Evolutionary conservation across 192 early-diverging fungal species (phyloP), one percentile per base, ranked within the genome.

Genomic region (Chytriomyces confervae): DNA sequence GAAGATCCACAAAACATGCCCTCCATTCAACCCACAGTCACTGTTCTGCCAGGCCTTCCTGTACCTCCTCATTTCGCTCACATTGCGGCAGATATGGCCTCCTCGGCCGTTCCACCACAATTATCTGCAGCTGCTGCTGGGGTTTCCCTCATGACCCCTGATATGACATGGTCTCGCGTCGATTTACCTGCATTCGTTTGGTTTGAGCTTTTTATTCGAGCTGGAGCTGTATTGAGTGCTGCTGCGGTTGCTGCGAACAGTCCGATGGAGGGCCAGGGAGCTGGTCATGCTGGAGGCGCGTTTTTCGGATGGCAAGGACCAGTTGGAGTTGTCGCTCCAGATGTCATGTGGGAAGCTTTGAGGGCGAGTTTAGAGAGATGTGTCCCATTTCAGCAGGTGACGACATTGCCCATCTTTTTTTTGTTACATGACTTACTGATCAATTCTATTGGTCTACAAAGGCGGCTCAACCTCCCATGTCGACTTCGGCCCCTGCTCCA

Each of bases 151-250:
- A 36, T 78, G 43, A 68, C 66, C 23, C 77, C 77, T 16, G 66
- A 68, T 23, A 68, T 70, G 77, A 47, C 65, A 10, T 79, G 77
- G 77, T 79, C 69, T 7, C 67, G 69, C 16, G 51, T 60, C 60
- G 77, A 79, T 61, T 50, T 79, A 6, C 77, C 77, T 10, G 53
- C 77, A 8, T 79, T 79, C 51, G 69, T 72, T 29, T 79, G 77
- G 77, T 79, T 79, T 51, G 77, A 79, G 61, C 70, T 79, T 36
- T 79, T 70, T 65, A 49, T 79, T 27, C 77, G 77, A n/a, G 62
- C 77, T 9, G 77, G 77, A 13, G 70, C 69, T 36, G 77, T 79
- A 20, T 49, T 79, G 27, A 63, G 60, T 60, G 69, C 69, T 23
- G 67, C 77, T 16, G 77, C 77, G 13, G 77, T 79, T n/a, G 77